phyloP scores from a whole-genome alignment of 2,329 filamentous ascomycete genomes.

The Aspergillus sp. region DNA sequence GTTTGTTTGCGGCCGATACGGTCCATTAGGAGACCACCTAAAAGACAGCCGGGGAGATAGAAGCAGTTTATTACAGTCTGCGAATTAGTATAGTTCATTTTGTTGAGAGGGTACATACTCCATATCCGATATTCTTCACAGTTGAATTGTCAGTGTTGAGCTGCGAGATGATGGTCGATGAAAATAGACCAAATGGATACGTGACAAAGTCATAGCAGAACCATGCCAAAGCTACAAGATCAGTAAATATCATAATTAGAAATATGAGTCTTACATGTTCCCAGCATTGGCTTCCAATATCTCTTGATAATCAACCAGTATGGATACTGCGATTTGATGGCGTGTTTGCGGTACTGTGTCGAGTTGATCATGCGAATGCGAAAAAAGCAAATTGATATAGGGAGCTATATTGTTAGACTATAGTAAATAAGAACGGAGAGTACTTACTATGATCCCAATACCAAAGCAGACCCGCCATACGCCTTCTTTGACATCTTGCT shows the following conservation, averaged over 20 bases:
- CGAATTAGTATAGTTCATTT: conserved; percentile 1
- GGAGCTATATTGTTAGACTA: conserved; percentile 29
- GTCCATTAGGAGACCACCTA: conserved; percentile 47
- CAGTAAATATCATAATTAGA: neutral
- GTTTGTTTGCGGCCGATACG: conserved; percentile 47
- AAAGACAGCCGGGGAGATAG: conserved; percentile 45
- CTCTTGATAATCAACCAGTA: conserved; percentile 46
- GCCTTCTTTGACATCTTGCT: conserved; percentile 13
- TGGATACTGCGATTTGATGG: conserved; percentile 43
- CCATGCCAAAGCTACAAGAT: conserved; percentile 40
- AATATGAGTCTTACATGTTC: conserved; percentile 26
- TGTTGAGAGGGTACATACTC: conserved; percentile 7
- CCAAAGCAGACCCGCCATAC: conserved; percentile 51
- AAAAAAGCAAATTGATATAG: conserved; percentile 50
- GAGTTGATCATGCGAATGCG: conserved; percentile 50
- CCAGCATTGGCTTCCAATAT: conserved; percentile 48
- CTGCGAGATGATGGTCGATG: conserved; percentile 47
- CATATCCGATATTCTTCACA: conserved; percentile 24
- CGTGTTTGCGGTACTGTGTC: conserved; percentile 44
- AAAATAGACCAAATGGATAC: conserved; percentile 53
- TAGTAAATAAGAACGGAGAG: too few relatives aligned
- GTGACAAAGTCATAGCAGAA: conserved; percentile 54
- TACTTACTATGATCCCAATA: conserved; percentile 41
- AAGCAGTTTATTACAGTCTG: conserved; percentile 48
- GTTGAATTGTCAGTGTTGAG: conserved; percentile 39